phyloP scores from a whole-genome alignment of 169 alveolate genomes.

The Cryptosporidium parvum region DNA sequence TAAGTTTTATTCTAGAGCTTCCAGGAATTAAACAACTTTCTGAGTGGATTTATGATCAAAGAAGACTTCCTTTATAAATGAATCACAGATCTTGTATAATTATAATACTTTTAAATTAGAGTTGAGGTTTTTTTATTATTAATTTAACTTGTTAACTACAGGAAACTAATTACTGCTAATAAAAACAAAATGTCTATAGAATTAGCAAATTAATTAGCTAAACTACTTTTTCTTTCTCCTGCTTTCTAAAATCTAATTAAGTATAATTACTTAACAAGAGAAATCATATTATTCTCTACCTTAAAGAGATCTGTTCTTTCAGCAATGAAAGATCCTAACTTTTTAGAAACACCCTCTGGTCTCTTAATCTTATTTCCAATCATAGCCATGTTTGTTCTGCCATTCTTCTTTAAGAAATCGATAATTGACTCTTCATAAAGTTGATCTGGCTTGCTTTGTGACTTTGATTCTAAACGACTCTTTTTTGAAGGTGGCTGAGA shows the following conservation, averaged over 20 bases:
- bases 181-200: constrained; percentile 2
- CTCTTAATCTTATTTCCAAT: constrained; percentile 85
- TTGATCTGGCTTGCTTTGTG: constrained; percentile 73
- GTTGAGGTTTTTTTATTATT: background rate
- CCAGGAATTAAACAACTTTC: constrained; percentile 74
- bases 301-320: constrained; percentile 80
- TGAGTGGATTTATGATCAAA: constrained; percentile 74
- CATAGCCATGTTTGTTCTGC: constrained; percentile 83
- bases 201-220: constrained; percentile 45
- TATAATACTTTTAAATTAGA: background rate
- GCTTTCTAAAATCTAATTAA: background rate
- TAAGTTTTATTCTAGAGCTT: constrained; percentile 67
- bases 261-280: constrained; percentile 51
- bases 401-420: constrained; percentile 85
- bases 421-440: constrained; percentile 81
- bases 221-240: constrained; percentile 4
- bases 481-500: constrained; percentile 56
- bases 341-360: constrained; percentile 83
- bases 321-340: constrained; percentile 84
- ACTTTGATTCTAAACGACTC: constrained; percentile 31
- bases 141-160: background rate
- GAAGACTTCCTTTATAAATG: constrained; percentile 62
- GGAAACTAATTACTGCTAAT: constrained; percentile 8
- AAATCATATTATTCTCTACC: constrained; percentile 79
- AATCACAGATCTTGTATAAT: background rate